Conservation (phyloP, 495 filamentous ascomycete species). For the Astrothelium macrocarpum region DNA sequence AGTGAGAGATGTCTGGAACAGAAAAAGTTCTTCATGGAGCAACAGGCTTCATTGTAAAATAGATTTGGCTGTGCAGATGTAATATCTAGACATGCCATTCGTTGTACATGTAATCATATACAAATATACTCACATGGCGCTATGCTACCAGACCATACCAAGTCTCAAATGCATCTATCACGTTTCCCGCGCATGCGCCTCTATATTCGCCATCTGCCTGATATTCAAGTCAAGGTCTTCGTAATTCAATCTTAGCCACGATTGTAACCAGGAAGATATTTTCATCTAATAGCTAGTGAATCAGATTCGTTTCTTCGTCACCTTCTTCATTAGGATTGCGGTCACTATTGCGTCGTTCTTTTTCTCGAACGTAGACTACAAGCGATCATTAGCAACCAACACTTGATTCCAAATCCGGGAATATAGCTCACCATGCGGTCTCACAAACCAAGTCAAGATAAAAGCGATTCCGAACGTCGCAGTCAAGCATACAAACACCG, state of each 20-base stretch:
- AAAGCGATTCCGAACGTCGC: slow-evolving; percentile 57
- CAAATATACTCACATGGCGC: not conserved
- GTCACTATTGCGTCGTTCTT: not conserved
- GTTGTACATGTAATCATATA: not conserved
- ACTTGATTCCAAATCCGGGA: not conserved
- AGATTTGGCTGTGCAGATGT: not conserved
- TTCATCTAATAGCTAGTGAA: not conserved
- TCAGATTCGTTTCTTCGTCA: not conserved
- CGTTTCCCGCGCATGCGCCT: not conserved
- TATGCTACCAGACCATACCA: not conserved
- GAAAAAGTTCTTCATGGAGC: slow-evolving; percentile 81
- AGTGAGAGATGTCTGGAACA: slow-evolving; percentile 82
- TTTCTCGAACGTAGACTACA: not conserved
- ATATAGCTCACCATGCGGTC: slow-evolving; percentile 54
- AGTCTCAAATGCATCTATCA: not conserved
- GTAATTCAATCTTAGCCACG: not conserved
- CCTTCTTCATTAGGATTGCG: not conserved
- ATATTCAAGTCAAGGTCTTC: no score
- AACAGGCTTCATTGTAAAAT: slow-evolving; percentile 13
- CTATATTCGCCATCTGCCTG: not conserved
- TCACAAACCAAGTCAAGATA: slow-evolving; percentile 56
- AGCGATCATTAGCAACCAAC: not conserved
- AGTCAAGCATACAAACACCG: slow-evolving; percentile 69
- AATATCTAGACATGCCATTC: not conserved
- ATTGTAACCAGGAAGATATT: no score